Percentiles rank a stretch among this genome's conserved stretches.
These are phyloP conservation scores for Picea sitchensis DNA, from an alignment of 75 land plant genomes.

Conservation along the genomic window DNA sequence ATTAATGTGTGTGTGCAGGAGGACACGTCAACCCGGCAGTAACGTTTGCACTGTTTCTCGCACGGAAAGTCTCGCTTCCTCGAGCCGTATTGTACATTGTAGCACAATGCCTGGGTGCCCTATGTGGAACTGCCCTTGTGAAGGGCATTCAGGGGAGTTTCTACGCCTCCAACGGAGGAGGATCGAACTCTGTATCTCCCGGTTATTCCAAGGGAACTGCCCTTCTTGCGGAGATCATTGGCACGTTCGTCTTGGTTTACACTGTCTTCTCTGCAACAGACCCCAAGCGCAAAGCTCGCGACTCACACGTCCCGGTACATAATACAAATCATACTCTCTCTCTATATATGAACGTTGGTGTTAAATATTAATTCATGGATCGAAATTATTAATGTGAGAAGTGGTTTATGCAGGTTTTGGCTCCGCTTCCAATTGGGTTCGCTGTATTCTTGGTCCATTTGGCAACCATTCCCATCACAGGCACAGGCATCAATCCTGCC, in stretches of 20 bases:
- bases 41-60: constrained; percentile 52
- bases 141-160: constrained; percentile 31
- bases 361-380: background rate
- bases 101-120: constrained; percentile 52
- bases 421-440: constrained; percentile 57
- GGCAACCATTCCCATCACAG: constrained; percentile 53
- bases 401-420: constrained; percentile 23
- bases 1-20: constrained; percentile 16
- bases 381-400: background rate
- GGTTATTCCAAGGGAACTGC: constrained; percentile 44
- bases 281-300: constrained; percentile 63
- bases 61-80: constrained; percentile 53
- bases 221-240: constrained; percentile 62
- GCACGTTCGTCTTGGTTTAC: constrained; percentile 56
- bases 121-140: constrained; percentile 56
- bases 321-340: background rate
- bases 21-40: constrained; percentile 54
- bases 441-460: constrained; percentile 58
- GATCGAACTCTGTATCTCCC: constrained; percentile 37
- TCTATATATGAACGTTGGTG: no score
- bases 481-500: constrained; percentile 59
- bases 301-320: constrained; percentile 66
- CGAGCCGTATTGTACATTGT: constrained; percentile 49
- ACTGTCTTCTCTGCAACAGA: constrained; percentile 77
- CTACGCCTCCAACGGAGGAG: constrained; percentile 44